A percentile compares a stretch with the other conserved stretches of the same genome.
phyloP scores from a whole-genome alignment of 805 yeast genomes.

The Hyphopichia homilentoma region DNA sequence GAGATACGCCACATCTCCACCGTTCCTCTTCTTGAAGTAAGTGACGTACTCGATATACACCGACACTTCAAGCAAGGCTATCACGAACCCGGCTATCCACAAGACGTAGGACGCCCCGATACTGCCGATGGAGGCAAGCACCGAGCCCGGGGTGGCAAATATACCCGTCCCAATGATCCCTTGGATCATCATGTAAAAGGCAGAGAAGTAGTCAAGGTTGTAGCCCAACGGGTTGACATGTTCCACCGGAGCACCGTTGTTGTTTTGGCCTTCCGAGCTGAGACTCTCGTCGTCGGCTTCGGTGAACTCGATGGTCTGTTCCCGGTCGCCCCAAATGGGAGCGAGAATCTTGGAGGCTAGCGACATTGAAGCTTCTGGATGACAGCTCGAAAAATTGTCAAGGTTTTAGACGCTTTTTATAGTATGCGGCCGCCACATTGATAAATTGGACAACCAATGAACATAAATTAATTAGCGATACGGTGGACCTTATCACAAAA shows the following conservation, averaged over 20 bases:
- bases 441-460: too few species aligned
- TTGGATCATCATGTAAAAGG: slow-evolving; percentile 60
- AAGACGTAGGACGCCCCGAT: slow-evolving; percentile 41
- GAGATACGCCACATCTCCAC: slow-evolving; percentile 36
- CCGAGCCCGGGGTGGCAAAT: slow-evolving; percentile 64
- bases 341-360: slow-evolving; percentile 1
- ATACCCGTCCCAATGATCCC: slow-evolving; percentile 78
- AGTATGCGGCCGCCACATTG: too few species aligned
- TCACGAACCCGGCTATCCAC: slow-evolving; percentile 40
- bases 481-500: too few species aligned
- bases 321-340: slow-evolving; percentile 7
- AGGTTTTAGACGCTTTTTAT: too few species aligned
- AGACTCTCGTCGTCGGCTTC: slow-evolving; percentile 8
- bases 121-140: slow-evolving; percentile 41
- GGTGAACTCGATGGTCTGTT: slow-evolving; percentile 2
- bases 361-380: slow-evolving; percentile 27
- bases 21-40: slow-evolving; percentile 32
- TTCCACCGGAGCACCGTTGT: slow-evolving; percentile 41
- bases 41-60: slow-evolving; percentile 41
- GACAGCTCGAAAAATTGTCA: too few species aligned
- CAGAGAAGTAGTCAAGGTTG: slow-evolving; percentile 48
- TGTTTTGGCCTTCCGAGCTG: slow-evolving; percentile 15
- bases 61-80: slow-evolving; percentile 32
- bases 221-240: slow-evolving; percentile 34
- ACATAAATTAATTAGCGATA: too few species aligned